Evolutionary conservation across 148 eudicot species (phyloP).

Genomic region (Persicaria tinctoria): DNA sequence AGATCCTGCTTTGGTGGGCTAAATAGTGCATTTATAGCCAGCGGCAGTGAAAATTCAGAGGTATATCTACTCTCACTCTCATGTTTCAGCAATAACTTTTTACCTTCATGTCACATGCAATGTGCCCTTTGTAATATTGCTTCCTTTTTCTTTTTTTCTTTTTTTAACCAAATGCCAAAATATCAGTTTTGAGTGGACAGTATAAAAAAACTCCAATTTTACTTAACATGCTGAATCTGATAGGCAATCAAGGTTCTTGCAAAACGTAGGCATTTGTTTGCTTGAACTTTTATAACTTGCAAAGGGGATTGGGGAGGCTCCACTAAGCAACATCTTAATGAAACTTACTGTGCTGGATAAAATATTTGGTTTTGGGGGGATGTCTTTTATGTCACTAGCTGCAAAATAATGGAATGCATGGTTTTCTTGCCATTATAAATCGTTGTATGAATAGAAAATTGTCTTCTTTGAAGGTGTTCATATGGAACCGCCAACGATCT

Average conservation of each 20-base stretch:
- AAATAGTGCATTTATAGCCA: conserved; percentile 68
- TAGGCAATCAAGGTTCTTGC: not conserved
- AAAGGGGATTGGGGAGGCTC: not conserved
- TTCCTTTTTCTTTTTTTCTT: conserved; percentile 2
- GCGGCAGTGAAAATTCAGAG: conserved; percentile 91
- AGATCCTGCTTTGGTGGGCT: conserved; percentile 92
- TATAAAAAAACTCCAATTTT: not conserved
- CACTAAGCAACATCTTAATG: not conserved
- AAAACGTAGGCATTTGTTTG: not conserved
- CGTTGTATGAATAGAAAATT: not conserved
- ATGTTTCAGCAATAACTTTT: not conserved
- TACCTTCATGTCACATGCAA: not conserved
- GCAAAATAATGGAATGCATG: not conserved
- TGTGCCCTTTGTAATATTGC: not conserved
- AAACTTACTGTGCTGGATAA: not conserved
- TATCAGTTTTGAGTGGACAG: not conserved
- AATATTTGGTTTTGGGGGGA: not conserved
- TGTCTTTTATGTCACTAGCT: not conserved
- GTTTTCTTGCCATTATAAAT: not conserved
- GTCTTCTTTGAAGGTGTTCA: conserved; percentile 48
- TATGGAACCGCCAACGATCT: conserved; percentile 66
- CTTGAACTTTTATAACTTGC: not conserved
- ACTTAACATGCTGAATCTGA: not conserved
- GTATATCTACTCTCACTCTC: conserved; percentile 29
- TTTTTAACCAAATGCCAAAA: not conserved